These are phyloP conservation scores for Fragosphaeria purpurea DNA, from an alignment of 2,329 filamentous ascomycete genomes.

Conservation along the genomic window DNA sequence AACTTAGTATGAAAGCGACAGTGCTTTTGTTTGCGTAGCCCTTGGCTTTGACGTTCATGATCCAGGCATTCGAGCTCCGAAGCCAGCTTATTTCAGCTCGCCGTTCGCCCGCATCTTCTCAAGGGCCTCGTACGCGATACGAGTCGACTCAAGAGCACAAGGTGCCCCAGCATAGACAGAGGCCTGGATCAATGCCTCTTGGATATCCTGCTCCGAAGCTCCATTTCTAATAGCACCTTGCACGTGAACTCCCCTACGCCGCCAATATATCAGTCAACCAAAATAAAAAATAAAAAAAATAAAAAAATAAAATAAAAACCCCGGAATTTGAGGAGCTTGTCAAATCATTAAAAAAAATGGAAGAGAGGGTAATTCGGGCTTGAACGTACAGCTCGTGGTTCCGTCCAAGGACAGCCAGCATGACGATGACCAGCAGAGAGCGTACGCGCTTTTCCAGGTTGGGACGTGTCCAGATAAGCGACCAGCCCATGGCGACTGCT, in stretches of 20 bases:
- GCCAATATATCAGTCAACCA: background rate
- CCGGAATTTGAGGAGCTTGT: too few relatives aligned
- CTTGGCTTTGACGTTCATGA: too few relatives aligned
- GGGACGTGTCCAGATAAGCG: constrained; percentile 3
- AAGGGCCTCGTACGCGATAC: background rate
- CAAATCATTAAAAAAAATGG: too few relatives aligned
- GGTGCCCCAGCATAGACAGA: background rate
- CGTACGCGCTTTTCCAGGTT: constrained; percentile 2
- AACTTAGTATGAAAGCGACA: too few relatives aligned
- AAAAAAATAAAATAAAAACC: too few relatives aligned
- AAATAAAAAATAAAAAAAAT: too few relatives aligned
- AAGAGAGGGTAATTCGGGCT: too few relatives aligned
- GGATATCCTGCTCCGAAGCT: constrained; percentile 2
- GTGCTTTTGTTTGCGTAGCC: too few relatives aligned
- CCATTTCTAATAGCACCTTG: constrained; percentile 3
- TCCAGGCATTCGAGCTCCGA: too few relatives aligned
- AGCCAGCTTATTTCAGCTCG: background rate
- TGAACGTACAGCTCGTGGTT: constrained; percentile 3
- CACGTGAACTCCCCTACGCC: constrained; percentile 1
- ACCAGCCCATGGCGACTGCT: constrained; percentile 4
- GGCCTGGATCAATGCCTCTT: constrained; percentile 1
- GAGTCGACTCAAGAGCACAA: constrained; percentile 1
- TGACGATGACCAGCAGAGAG: constrained; percentile 1
- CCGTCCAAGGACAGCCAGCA: constrained; percentile 2
- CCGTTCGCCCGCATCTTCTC: background rate